A percentile compares a stretch with the other conserved stretches of the same genome.
phyloP scores from a whole-genome alignment of 2,329 filamentous ascomycete species.

The Fusarium tupiense region DNA sequence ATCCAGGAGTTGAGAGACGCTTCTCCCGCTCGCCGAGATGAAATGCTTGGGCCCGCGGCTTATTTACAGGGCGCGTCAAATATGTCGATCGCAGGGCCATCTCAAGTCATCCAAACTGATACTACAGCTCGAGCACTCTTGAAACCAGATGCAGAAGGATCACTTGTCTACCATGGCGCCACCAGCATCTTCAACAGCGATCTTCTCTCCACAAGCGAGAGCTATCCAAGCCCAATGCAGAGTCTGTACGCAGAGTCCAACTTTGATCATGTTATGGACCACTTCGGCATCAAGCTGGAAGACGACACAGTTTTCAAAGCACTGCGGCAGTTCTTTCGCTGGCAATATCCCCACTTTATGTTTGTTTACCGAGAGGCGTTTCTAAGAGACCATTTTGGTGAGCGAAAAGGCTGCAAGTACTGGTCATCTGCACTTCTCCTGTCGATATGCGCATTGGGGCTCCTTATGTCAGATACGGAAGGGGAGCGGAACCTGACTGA shows the following conservation, averaged over 20 bases:
- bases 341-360: conserved; percentile 11
- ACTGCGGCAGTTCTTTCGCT: conserved; percentile 3
- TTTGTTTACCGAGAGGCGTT: conserved; percentile 1
- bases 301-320: neutral
- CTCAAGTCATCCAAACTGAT: neutral
- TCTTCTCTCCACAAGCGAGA: neutral
- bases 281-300: neutral
- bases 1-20: neutral
- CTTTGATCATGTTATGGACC: conserved; percentile 1
- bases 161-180: neutral
- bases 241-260: neutral
- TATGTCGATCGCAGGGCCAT: neutral
- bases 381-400: conserved; percentile 5
- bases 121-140: neutral
- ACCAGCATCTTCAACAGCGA: conserved; percentile 2
- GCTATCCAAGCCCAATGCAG: neutral
- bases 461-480: neutral
- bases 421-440: neutral
- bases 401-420: neutral
- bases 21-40: neutral
- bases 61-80: neutral
- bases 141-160: neutral
- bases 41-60: neutral
- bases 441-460: neutral
- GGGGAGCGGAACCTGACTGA: neutral